Evolutionary conservation across 2,329 filamentous ascomycete species (phyloP).

Genomic region (Penicillium sp.): DNA sequence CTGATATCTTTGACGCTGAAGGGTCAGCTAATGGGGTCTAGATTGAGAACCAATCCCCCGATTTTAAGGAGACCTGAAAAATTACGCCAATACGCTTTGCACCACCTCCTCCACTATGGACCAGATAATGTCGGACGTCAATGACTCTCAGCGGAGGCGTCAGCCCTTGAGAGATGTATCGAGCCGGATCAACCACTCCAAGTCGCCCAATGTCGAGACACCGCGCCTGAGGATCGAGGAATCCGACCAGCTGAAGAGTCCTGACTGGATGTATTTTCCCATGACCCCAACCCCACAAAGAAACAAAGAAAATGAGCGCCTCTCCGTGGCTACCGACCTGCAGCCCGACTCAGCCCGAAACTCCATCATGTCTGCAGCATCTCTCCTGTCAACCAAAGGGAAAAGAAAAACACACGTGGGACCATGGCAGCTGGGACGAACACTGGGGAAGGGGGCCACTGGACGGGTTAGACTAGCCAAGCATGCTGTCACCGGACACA

Average conservation of each 20-base stretch:
- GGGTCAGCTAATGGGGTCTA: background rate
- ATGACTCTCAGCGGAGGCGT: constrained; percentile 20
- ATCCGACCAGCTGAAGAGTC: constrained; percentile 18
- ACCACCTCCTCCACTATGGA: constrained; percentile 9
- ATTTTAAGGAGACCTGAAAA: background rate
- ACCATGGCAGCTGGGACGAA: constrained; percentile 89
- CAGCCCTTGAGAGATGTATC: constrained; percentile 25
- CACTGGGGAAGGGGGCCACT: constrained; percentile 84
- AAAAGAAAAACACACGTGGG: constrained; percentile 75
- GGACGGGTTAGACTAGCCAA: constrained; percentile 83
- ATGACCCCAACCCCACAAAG: constrained; percentile 29
- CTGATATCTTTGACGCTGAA: background rate
- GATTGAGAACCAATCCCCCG: background rate
- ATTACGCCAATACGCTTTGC: background rate
- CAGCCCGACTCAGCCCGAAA: constrained; percentile 51
- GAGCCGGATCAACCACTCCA: constrained; percentile 20
- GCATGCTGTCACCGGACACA: constrained; percentile 73
- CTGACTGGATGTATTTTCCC: constrained; percentile 31
- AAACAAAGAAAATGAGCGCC: constrained; percentile 51
- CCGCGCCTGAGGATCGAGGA: constrained; percentile 17
- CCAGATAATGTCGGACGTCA: constrained; percentile 17
- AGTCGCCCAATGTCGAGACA: constrained; percentile 18
- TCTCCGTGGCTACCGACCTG: constrained; percentile 53
- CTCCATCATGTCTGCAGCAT: constrained; percentile 56
- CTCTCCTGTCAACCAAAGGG: constrained; percentile 55